A percentile compares a stretch with the other conserved stretches of the same genome.
Evolutionary conservation across 1,284 basidiomycete species (phyloP).

Genomic region (Puccinia horiana): DNA sequence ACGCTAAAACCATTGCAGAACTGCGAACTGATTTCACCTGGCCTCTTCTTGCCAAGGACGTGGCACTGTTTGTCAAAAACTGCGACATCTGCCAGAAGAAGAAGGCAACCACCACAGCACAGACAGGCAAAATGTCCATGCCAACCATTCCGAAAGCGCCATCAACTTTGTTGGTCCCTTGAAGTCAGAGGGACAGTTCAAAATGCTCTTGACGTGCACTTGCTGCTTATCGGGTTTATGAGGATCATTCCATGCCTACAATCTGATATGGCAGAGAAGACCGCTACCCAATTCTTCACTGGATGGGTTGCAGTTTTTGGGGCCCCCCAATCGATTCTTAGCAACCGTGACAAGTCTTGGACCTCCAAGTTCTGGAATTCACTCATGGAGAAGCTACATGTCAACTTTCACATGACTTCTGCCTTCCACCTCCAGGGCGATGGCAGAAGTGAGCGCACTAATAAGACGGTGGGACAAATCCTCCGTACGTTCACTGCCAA

Average conservation of each 20-base stretch:
- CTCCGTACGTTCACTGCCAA: constrained; percentile 50
- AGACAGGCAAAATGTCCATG: constrained; percentile 22
- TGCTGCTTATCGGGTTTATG: no score
- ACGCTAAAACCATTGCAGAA: constrained; percentile 58
- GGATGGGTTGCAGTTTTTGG: constrained; percentile 37
- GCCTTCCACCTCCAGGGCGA: constrained; percentile 53
- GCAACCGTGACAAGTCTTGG: constrained; percentile 55
- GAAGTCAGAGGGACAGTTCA: not conserved
- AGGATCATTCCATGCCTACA: not conserved
- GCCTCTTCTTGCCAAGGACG: constrained; percentile 57
- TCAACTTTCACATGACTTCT: not conserved
- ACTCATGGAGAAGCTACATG: constrained; percentile 10
- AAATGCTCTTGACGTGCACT: not conserved
- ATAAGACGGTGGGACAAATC: constrained; percentile 57
- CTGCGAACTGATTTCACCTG: constrained; percentile 60
- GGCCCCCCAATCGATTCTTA: constrained; percentile 53
- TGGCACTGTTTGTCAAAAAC: not conserved
- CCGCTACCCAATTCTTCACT: constrained; percentile 55
- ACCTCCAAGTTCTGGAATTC: constrained; percentile 54
- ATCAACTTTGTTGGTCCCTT: constrained; percentile 17
- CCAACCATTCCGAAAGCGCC: constrained; percentile 15
- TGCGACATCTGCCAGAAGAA: constrained; percentile 50
- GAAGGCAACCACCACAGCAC: constrained; percentile 43
- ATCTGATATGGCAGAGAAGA: not conserved
- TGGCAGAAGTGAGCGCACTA: constrained; percentile 51